Base-by-base conservation (phyloP, 164 flowering plant species). In the Warburgia ugandensis region DNA sequence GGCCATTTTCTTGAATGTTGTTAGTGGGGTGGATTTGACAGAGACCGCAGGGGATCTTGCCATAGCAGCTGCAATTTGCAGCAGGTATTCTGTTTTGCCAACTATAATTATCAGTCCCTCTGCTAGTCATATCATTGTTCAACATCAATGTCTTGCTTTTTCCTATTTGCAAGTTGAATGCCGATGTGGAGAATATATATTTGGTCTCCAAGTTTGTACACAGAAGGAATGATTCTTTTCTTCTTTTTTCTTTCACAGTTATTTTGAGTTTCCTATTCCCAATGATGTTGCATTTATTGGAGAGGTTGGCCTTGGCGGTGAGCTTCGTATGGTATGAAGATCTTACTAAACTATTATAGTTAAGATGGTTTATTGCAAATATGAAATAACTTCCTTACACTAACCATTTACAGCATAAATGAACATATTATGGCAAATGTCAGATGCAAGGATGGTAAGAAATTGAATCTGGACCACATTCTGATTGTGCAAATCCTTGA, bases 1-100 rank as follows among this genome's bases (percentile, higher is more conserved):
- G 95, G 80, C 76, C 29, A 64, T 94, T 48, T 86, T 79, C 55
- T 52, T 89, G 45, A 94, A 94, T 73, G 90, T 89, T 38, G 87
- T 86, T 14, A 81, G 92, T 65, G 99, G 99, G 29, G 50, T 78
- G 33, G 59, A 66, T 19, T 68, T 94, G 56, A 55, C 73, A 1
- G 99, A 89, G 68, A 86, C 96, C 41, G 84, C 94, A 46, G 97
- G 84, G 14, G 99, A 94, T 77, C 96, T 88, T 68, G 97, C 99
- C 17, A 61, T 88, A 53, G 99, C 94, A 61, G 95, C 81, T 38
- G 95, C 99, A 57, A 86, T 92, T 62, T 88, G 96, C 76, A 88
- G 97, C 86, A 88, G 96, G 98, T 70, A 73, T 25, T n/a, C n/a
- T n/a, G n/a, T n/a, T n/a, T n/a, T n/a, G n/a, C n/a, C n/a, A n/a